Evolutionary conservation across 208 protist genomes (phyloP).

Genomic region (Leishmania braziliensis): DNA sequence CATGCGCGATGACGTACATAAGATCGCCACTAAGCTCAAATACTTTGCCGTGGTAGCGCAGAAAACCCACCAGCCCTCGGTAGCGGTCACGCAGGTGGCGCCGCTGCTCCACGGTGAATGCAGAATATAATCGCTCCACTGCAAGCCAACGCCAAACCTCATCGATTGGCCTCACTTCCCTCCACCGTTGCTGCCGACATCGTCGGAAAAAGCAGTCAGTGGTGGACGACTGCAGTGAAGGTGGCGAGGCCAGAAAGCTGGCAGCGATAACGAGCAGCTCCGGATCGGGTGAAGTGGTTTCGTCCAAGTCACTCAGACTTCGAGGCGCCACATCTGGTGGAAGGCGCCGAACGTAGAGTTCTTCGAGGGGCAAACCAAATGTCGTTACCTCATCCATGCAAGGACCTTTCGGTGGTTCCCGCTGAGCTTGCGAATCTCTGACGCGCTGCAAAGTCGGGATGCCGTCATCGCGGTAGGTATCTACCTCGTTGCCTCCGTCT

Average conservation of each 20-base stretch:
- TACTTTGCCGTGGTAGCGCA: constrained; percentile 83
- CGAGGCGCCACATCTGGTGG: constrained; percentile 70
- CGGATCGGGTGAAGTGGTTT: constrained; percentile 49
- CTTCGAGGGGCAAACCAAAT: constrained; percentile 55
- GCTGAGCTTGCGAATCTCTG: not conserved
- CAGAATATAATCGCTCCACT: constrained; percentile 68
- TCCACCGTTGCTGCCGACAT: not conserved
- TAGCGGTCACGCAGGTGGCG: constrained; percentile 49
- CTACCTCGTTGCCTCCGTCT: not conserved
- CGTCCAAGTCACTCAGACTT: constrained; percentile 81
- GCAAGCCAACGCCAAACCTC: constrained; percentile 78
- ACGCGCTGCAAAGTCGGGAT: not conserved
- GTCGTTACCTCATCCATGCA: constrained; percentile 31
- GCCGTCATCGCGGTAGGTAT: not conserved
- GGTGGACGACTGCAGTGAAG: constrained; percentile 26
- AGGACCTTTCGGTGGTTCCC: not conserved
- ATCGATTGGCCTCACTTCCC: not conserved
- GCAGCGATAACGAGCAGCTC: constrained; percentile 50
- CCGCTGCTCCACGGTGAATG: constrained; percentile 52
- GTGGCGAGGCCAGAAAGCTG: constrained; percentile 73
- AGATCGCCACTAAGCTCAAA: constrained; percentile 82
- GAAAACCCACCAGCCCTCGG: constrained; percentile 75
- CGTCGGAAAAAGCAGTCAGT: constrained; percentile 16
- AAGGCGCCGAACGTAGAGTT: constrained; percentile 73
- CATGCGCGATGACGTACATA: constrained; percentile 80